phyloP scores from a whole-genome alignment of 1,284 basidiomycete species.

The Cryptococcus wingfieldii region DNA sequence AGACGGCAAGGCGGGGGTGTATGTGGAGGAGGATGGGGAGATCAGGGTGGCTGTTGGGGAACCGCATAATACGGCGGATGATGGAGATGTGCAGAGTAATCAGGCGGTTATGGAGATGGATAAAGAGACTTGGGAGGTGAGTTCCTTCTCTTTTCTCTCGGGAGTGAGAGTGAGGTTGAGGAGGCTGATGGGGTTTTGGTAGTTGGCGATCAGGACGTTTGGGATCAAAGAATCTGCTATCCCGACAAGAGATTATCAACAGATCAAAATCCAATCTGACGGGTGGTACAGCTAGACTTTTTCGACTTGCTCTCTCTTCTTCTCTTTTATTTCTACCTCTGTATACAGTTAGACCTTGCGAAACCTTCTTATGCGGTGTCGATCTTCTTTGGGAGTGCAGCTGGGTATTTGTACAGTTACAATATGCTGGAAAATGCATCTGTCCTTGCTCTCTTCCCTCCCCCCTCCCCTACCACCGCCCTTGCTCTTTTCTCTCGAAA shows the following conservation, averaged over 20 bases:
- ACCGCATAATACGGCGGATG: constrained; percentile 31
- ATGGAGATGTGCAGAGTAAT: constrained; percentile 32
- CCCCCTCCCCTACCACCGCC: not conserved
- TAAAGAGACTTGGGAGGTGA: constrained; percentile 48
- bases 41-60: constrained; percentile 47
- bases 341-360: not conserved
- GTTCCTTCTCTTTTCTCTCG: constrained; percentile 8
- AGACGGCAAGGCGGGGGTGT: constrained; percentile 49
- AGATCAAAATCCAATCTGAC: constrained; percentile 5
- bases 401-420: not conserved
- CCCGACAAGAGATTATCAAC: constrained; percentile 34
- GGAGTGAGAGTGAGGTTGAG: not conserved
- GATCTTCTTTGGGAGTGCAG: not conserved
- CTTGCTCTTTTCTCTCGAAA: too few species aligned
- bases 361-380: not conserved
- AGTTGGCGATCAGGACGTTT: constrained; percentile 49
- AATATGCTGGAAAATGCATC: not conserved
- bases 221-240: constrained; percentile 50
- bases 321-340: not conserved
- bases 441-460: not conserved
- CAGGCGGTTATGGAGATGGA: constrained; percentile 55
- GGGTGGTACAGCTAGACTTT: constrained; percentile 16
- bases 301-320: not conserved
- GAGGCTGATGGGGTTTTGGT: not conserved
- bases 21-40: constrained; percentile 45